Evolutionary conservation across 2,329 filamentous ascomycete species (phyloP).

Genomic region (Parafenestella ontariensis): DNA sequence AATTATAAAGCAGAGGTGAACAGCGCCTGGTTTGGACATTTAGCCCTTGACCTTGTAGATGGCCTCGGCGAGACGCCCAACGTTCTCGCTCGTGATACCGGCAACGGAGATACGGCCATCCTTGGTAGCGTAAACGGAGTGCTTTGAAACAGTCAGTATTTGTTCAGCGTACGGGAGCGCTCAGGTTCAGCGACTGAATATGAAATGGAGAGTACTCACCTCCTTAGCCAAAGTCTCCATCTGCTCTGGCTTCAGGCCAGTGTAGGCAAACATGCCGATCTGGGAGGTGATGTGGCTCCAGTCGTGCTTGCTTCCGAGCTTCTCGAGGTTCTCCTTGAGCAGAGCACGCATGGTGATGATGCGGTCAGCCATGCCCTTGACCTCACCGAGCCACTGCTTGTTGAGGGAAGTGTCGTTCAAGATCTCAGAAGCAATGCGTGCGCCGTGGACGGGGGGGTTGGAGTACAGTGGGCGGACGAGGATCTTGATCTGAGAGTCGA

Average conservation of each 20-base stretch:
- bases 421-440: constrained; percentile 90
- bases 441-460: constrained; percentile 96
- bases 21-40: constrained; percentile 3
- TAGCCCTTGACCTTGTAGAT: constrained; percentile 83
- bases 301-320: constrained; percentile 93
- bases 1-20: constrained; percentile 15
- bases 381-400: constrained; percentile 93
- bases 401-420: constrained; percentile 85
- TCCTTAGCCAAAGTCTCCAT: constrained; percentile 93
- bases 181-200: background rate
- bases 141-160: constrained; percentile 52
- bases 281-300: constrained; percentile 97
- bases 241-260: constrained; percentile 86
- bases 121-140: constrained; percentile 97
- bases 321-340: constrained; percentile 93
- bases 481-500: constrained; percentile 98
- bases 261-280: constrained; percentile 99
- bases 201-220: constrained; percentile 51
- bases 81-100: constrained; percentile 81
- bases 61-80: constrained; percentile 79
- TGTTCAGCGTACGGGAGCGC: background rate
- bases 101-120: constrained; percentile 87
- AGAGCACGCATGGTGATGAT: constrained; percentile 98
- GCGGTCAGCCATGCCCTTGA: constrained; percentile 98
- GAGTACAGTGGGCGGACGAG: constrained; percentile 96